Conservation (phyloP, 1,139 yeast genomes). For the Nakaseomyces nivariensis region DNA sequence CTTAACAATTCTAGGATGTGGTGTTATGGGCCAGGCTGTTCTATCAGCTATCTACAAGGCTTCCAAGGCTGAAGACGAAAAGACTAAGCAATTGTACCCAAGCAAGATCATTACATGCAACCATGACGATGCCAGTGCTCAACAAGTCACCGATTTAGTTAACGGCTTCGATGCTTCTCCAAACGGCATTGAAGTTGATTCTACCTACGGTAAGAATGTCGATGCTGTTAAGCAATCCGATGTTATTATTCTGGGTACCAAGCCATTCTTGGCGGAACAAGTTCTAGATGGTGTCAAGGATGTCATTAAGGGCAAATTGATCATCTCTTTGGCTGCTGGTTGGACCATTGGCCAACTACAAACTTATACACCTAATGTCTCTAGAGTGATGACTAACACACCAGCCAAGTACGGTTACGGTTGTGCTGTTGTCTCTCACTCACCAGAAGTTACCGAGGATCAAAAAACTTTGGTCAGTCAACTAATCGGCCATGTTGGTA, state of each 20-base stretch:
- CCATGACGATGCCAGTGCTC: constrained; percentile 43
- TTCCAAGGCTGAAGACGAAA: constrained; percentile 30
- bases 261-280: constrained; percentile 67
- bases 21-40: constrained; percentile 97
- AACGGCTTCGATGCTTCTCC: constrained; percentile 33
- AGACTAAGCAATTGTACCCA: constrained; percentile 38
- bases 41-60: constrained; percentile 61
- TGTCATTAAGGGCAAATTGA: constrained; percentile 44
- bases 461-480: constrained; percentile 47
- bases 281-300: constrained; percentile 39
- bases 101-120: constrained; percentile 68
- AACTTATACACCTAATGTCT: constrained; percentile 45
- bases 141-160: constrained; percentile 34
- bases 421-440: constrained; percentile 77
- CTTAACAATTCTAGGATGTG: constrained; percentile 79
- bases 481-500: constrained; percentile 56
- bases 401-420: constrained; percentile 91
- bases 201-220: constrained; percentile 45
- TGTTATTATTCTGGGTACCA: constrained; percentile 71
- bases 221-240: constrained; percentile 55
- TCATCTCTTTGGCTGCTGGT: constrained; percentile 86
- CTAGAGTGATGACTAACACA: constrained; percentile 96
- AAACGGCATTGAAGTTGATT: constrained; percentile 40
- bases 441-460: constrained; percentile 39
- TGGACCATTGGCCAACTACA: constrained; percentile 68